Conservation (phyloP, 257 asterid species). For the Salvia rosmarinus region DNA sequence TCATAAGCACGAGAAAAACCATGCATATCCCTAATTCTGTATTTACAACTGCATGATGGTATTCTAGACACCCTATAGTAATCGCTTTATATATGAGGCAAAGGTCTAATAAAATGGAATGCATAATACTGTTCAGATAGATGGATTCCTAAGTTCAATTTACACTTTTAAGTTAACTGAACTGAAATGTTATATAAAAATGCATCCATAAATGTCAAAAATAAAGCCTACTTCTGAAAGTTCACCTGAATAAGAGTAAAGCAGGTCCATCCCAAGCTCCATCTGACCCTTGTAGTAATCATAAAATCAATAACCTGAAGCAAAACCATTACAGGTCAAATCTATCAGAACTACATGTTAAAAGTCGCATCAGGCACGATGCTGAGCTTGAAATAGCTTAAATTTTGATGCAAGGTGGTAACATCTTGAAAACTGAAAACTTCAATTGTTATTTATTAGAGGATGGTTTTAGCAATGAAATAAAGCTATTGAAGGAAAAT, state of each 20-base stretch:
- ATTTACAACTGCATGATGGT: conserved; percentile 11
- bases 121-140: not conserved
- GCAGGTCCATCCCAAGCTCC: conserved; percentile 99
- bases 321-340: too few species aligned
- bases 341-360: conserved; percentile 24
- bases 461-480: conserved; percentile 17
- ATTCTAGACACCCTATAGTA: conserved; percentile 1
- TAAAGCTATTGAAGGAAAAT: conserved; percentile 7
- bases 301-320: conserved; percentile 81
- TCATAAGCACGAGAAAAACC: conserved; percentile 21
- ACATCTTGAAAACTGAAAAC: conserved; percentile 1
- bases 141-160: conserved; percentile 31
- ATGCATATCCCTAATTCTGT: conserved; percentile 17
- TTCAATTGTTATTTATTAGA: not conserved
- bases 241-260: conserved; percentile 92
- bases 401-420: conserved; percentile 21
- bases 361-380: not conserved
- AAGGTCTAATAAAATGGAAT: not conserved
- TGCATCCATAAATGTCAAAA: conserved; percentile 23
- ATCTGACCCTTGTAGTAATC: conserved; percentile 99
- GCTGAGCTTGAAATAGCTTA: conserved; percentile 6
- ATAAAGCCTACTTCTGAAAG: conserved; percentile 37
- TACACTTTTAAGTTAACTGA: conserved; percentile 11
- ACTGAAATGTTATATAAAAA: conserved; percentile 15
- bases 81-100: conserved; percentile 10